Conservation (phyloP, 192 early-diverging fungal genomes). For the Diversispora epigaea region DNA sequence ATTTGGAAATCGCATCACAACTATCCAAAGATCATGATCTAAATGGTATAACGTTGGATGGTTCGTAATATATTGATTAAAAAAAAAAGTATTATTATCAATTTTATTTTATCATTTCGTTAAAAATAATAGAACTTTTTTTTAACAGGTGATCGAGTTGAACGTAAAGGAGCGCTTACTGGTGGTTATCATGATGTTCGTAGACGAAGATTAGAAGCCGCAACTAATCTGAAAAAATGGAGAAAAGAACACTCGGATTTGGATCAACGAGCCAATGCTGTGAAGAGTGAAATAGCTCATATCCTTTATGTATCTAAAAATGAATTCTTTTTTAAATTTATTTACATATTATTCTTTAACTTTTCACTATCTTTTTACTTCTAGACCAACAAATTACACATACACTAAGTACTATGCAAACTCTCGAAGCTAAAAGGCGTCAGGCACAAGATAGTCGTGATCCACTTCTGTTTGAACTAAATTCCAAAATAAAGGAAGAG, state of each 20-base stretch:
- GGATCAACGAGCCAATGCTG: constrained; percentile 35
- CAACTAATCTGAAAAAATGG: constrained; percentile 57
- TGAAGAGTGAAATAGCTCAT: constrained; percentile 56
- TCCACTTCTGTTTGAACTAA: constrained; percentile 53
- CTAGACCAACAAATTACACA: constrained; percentile 66
- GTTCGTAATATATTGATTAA: background rate
- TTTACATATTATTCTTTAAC: background rate
- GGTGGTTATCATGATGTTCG: constrained; percentile 84
- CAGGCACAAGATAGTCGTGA: constrained; percentile 59
- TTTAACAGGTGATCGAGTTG: constrained; percentile 76
- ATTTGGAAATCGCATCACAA: constrained; percentile 74
- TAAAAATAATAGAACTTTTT: background rate
- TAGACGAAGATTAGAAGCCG: constrained; percentile 73
- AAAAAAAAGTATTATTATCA: background rate
- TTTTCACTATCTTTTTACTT: constrained; percentile 9
- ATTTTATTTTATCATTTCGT: constrained; percentile 15
- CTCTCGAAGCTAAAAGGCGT: constrained; percentile 49
- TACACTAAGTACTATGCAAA: constrained; percentile 59
- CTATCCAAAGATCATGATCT: constrained; percentile 77
- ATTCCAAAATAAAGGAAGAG: constrained; percentile 65
- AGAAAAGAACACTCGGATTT: constrained; percentile 48
- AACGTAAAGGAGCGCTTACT: constrained; percentile 86
- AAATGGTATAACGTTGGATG: constrained; percentile 87
- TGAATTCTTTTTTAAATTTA: background rate
- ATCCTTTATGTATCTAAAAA: background rate